phyloP scores from a whole-genome alignment of 257 asterid species.

The Voacanga thouarsii region DNA sequence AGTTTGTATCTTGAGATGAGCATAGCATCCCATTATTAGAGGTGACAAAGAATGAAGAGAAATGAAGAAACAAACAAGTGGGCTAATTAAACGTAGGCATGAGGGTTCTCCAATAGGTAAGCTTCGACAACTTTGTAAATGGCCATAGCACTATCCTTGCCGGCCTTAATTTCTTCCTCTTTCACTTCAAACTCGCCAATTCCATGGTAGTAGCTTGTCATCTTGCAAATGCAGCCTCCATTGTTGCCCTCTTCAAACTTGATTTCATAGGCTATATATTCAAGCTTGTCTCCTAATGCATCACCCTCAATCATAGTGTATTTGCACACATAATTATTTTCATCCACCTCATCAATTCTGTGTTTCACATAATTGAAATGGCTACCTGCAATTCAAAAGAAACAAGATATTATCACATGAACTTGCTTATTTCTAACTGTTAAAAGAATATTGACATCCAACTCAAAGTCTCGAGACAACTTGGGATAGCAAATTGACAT shows the following conservation, averaged over 20 bases:
- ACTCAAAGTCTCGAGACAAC: background rate
- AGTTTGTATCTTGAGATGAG: background rate
- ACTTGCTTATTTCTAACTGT: background rate
- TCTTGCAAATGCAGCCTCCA: conserved; percentile 39
- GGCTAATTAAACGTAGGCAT: conserved; percentile 25
- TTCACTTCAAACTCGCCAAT: conserved; percentile 33
- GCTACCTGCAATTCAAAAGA: conserved; percentile 23
- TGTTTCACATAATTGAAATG: conserved; percentile 36
- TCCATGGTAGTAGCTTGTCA: conserved; percentile 34
- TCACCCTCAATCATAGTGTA: conserved; percentile 45
- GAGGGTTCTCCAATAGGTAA: conserved; percentile 40
- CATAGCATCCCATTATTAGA: background rate
- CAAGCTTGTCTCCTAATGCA: conserved; percentile 36
- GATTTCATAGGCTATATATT: conserved; percentile 34
- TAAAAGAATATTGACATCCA: too few species aligned
- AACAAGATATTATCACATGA: background rate
- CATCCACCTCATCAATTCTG: conserved; percentile 39
- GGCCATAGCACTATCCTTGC: conserved; percentile 22
- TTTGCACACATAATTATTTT: conserved; percentile 32
- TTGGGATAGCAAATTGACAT: background rate
- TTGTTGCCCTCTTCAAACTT: conserved; percentile 29
- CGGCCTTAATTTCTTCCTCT: conserved; percentile 44
- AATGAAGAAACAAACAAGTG: background rate
- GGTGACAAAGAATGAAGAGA: too few species aligned
- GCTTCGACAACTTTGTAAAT: conserved; percentile 47